Conservation (phyloP, 208 protist genomes). For the Borovskyia barvae region DNA sequence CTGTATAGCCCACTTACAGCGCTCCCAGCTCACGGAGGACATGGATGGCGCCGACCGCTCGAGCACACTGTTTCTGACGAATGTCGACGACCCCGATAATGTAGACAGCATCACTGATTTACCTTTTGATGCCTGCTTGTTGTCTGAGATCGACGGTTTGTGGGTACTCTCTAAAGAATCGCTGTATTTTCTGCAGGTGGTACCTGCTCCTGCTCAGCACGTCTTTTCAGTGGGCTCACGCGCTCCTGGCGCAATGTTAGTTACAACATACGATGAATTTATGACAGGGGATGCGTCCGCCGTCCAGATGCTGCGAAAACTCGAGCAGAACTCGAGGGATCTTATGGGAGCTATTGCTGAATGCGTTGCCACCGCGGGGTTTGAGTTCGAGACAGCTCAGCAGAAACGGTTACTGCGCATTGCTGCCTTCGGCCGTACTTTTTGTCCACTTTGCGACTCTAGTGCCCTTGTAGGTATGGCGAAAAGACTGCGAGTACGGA, state of each 20-base stretch:
- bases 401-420: constrained; percentile 90
- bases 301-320: constrained; percentile 64
- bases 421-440: constrained; percentile 93
- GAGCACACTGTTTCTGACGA: constrained; percentile 44
- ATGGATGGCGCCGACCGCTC: constrained; percentile 24
- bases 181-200: constrained; percentile 75
- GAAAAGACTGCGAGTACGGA: constrained; percentile 85
- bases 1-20: constrained; percentile 34
- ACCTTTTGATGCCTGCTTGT: constrained; percentile 36
- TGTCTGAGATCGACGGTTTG: constrained; percentile 64
- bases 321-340: constrained; percentile 39
- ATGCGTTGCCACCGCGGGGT: constrained; percentile 87
- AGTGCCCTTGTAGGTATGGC: constrained; percentile 80
- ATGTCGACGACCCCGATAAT: constrained; percentile 39
- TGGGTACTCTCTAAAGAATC: constrained; percentile 40
- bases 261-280: constrained; percentile 77
- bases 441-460: constrained; percentile 81
- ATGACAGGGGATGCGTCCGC: constrained; percentile 65
- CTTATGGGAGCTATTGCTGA: constrained; percentile 80
- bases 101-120: constrained; percentile 62
- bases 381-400: constrained; percentile 70
- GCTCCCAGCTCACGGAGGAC: constrained; percentile 18
- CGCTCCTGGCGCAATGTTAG: constrained; percentile 52
- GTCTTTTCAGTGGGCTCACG: constrained; percentile 77
- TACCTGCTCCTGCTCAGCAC: constrained; percentile 36